Conservation (phyloP, 169 alveolate species). For the Gregarina niphandrodes region DNA sequence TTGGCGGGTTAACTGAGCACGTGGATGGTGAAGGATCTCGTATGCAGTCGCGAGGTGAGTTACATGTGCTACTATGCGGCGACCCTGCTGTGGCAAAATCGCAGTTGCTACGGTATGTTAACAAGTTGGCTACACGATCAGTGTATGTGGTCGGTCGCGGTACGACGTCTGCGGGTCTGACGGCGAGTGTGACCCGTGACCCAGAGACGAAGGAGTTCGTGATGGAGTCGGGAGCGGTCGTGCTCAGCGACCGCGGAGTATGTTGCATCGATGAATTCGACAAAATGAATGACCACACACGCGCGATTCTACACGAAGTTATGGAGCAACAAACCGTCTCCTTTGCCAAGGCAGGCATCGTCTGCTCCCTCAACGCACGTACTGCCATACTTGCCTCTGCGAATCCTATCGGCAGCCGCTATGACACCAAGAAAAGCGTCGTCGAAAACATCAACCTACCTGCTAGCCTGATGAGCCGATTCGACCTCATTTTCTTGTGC, state of each 20-base stretch:
- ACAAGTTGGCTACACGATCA: slow-evolving; percentile 71
- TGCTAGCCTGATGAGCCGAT: slow-evolving; percentile 82
- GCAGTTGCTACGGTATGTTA: slow-evolving; percentile 80
- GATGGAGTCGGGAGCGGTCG: slow-evolving; percentile 96
- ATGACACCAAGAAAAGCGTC: slow-evolving; percentile 80
- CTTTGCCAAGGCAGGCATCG: slow-evolving; percentile 81
- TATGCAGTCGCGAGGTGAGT: slow-evolving; percentile 64
- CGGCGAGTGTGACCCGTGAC: slow-evolving; percentile 89
- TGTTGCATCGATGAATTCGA: slow-evolving; percentile 99
- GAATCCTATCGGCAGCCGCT: slow-evolving; percentile 79
- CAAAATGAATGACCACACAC: slow-evolving; percentile 92
- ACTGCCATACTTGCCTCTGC: slow-evolving; percentile 94
- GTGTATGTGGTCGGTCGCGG: slow-evolving; percentile 90
- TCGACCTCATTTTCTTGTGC: slow-evolving; percentile 70
- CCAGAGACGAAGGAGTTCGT: slow-evolving; percentile 76
- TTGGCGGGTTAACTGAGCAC: slow-evolving; percentile 73
- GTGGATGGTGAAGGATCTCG: neutral
- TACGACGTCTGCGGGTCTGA: slow-evolving; percentile 85
- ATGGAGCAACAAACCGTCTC: slow-evolving; percentile 99
- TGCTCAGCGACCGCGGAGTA: slow-evolving; percentile 84
- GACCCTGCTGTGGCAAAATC: slow-evolving; percentile 99
- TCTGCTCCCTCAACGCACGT: slow-evolving; percentile 64
- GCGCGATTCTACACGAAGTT: slow-evolving; percentile 70
- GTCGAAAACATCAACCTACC: slow-evolving; percentile 87
- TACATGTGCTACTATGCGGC: slow-evolving; percentile 87